phyloP scores from a whole-genome alignment of 306 rosid species.

The Prunus mira region DNA sequence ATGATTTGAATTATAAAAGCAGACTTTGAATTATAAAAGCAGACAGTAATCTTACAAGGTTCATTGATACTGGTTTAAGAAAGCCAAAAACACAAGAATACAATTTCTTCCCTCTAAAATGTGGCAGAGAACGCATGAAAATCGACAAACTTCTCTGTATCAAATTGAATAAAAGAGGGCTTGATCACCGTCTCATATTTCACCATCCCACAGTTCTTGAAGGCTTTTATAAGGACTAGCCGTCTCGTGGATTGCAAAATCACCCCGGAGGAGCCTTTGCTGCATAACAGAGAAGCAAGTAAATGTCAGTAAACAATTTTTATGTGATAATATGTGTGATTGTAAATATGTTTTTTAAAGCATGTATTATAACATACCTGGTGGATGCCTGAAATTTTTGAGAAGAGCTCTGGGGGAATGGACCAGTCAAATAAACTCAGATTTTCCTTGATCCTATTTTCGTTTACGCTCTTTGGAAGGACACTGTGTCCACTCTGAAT shows the following conservation, averaged over 20 bases:
- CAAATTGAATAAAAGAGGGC: not conserved
- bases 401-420: conserved; percentile 56
- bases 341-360: not conserved
- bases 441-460: conserved; percentile 63
- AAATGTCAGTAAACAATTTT: conserved; percentile 1
- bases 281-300: conserved; percentile 35
- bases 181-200: conserved; percentile 39
- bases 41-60: not conserved
- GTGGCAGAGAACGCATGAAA: not conserved
- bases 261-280: conserved; percentile 60
- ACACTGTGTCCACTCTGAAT: conserved; percentile 64
- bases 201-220: conserved; percentile 75
- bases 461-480: conserved; percentile 73
- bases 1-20: not conserved
- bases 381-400: conserved; percentile 50
- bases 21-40: not conserved
- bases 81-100: not conserved
- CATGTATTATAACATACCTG: conserved; percentile 41
- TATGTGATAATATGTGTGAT: not conserved
- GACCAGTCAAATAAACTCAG: conserved; percentile 57
- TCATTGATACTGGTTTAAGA: not conserved
- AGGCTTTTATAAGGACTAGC: conserved; percentile 64
- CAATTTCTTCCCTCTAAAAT: conserved; percentile 3
- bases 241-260: conserved; percentile 48
- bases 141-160: not conserved